phyloP scores from a whole-genome alignment of 805 yeast species.

The Lipomyces orientalis region DNA sequence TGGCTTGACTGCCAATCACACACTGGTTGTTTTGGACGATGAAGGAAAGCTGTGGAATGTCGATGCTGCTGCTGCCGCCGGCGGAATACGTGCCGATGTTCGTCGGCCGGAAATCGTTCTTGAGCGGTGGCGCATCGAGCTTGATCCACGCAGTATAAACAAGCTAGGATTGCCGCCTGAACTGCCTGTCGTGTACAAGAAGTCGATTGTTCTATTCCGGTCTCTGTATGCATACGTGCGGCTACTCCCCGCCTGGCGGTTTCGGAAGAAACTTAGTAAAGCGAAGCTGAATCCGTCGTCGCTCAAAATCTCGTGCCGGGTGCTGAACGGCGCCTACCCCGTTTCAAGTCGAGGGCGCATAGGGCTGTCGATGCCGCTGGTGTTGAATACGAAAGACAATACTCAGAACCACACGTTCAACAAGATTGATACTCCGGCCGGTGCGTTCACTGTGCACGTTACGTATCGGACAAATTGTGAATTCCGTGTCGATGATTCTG shows the following conservation, averaged over 20 bases:
- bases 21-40: slow-evolving; percentile 63
- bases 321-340: slow-evolving; percentile 76
- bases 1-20: slow-evolving; percentile 59
- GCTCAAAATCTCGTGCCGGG: slow-evolving; percentile 56
- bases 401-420: slow-evolving; percentile 62
- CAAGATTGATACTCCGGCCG: slow-evolving; percentile 77
- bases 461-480: slow-evolving; percentile 76
- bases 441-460: slow-evolving; percentile 74
- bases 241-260: slow-evolving; percentile 72
- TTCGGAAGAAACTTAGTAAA: slow-evolving; percentile 55
- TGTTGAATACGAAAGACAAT: slow-evolving; percentile 48
- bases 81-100: slow-evolving; percentile 40
- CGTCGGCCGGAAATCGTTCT: slow-evolving; percentile 74
- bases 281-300: slow-evolving; percentile 49
- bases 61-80: slow-evolving; percentile 67
- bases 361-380: slow-evolving; percentile 46
- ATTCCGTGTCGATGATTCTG: slow-evolving; percentile 71
- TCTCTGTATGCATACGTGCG: slow-evolving; percentile 69
- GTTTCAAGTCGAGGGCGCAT: slow-evolving; percentile 62
- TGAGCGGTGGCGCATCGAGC: slow-evolving; percentile 91
- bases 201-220: slow-evolving; percentile 74
- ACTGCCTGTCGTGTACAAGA: slow-evolving; percentile 72
- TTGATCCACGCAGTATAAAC: slow-evolving; percentile 54
- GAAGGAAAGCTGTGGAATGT: slow-evolving; percentile 50
- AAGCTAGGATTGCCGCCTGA: slow-evolving; percentile 50